Base-by-base conservation (phyloP, 108 stramenopile species). In the Skeletonema tropicum region DNA sequence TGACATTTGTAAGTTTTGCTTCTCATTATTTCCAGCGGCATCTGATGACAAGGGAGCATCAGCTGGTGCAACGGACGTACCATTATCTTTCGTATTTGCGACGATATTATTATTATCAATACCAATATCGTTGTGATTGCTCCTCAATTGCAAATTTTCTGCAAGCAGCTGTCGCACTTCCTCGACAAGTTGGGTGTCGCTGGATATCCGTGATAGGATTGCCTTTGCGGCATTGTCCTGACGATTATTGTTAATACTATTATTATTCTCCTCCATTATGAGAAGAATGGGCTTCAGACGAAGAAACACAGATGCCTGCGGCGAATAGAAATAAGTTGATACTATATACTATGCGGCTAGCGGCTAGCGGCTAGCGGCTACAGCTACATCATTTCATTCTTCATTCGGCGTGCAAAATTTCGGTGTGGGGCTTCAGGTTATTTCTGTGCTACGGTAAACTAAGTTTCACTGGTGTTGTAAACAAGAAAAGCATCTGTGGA, bases 181-280 rank as follows among this genome's bases (percentile, higher is more conserved):
- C 68, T 69, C 80, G 15, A 81, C 63, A 5, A 74, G 57, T 38
- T 73, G 41, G 48, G 74, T 73, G 46, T 81, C 73, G 41, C 64
- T 55, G 17, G 80, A 81, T 60, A 81, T 45, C 48, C 63, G 80
- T 33, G 73, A 70, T 32, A 81, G 2, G 30, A 81, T 70, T 25
- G 74, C 64, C 68, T 81, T 46, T 26, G 71, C 49, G 6, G 59
- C 49, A 52, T 64, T 60, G 35, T 79, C 48, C 10, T 19, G n/a
- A 19, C 48, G 48, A 49, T 13, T 4, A 19, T 19, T 49, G 48
- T n/a, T 17, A 49, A 2, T 29, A 2, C 21, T 29, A 2, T 49
- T 49, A 5, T 21, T 49, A 49, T 49, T 49, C n/a, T 49, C 48
- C 3, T 49, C 48, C 48, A 49, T 49, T 45, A 14, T 45, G n/a